A percentile compares a stretch with the other conserved stretches of the same genome.
phyloP scores from a whole-genome alignment of 2,329 filamentous ascomycete genomes.

The Albophoma yamanashiensis region DNA sequence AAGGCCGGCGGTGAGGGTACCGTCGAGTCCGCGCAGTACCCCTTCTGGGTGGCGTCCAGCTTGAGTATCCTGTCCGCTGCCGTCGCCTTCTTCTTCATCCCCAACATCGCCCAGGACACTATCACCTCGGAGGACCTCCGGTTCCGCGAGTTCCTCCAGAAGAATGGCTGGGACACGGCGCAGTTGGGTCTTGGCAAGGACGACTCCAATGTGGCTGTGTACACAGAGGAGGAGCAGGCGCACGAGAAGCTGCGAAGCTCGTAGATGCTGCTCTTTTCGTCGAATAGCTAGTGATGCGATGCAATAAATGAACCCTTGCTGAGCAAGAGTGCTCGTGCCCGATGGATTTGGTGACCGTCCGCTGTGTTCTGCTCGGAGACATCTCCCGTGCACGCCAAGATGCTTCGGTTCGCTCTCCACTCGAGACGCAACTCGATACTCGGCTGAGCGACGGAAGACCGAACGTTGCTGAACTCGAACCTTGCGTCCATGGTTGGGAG shows the following conservation, averaged over 20 bases:
- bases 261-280: background rate
- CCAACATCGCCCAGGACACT: constrained; percentile 74
- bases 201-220: background rate
- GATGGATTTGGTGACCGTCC: background rate
- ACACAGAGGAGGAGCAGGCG: constrained; percentile 1
- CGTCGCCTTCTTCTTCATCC: constrained; percentile 51
- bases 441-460: background rate
- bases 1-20: constrained; percentile 44
- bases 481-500: background rate
- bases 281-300: background rate
- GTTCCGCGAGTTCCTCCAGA: constrained; percentile 64
- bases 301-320: background rate
- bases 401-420: background rate
- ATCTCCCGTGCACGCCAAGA: background rate
- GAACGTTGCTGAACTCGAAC: background rate
- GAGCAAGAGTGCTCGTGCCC: background rate
- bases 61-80: constrained; percentile 66
- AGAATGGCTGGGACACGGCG: constrained; percentile 64
- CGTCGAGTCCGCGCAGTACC: constrained; percentile 62
- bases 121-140: constrained; percentile 66
- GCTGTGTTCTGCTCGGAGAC: background rate
- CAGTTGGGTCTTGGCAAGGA: constrained; percentile 30
- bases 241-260: background rate
- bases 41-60: constrained; percentile 75
- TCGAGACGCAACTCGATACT: background rate